Base-by-base conservation (phyloP, 768 basidiomycete species). In the Collybia nuda region DNA sequence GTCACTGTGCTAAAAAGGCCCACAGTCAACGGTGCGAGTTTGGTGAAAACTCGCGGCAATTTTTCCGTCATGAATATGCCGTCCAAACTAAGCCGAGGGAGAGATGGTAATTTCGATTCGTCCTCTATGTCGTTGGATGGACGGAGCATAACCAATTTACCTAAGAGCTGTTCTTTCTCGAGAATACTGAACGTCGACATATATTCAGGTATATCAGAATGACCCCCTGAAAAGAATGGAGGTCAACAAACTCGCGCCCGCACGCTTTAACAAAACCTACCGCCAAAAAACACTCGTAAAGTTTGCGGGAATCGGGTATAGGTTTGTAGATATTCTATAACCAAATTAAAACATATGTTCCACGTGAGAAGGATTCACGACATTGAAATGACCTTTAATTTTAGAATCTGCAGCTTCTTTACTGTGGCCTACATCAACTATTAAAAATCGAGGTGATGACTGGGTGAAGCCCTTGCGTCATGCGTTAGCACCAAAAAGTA, bases 271-370 rank as follows among this genome's bases (percentile, higher is more conserved):
- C 17, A 17, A n/a, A 18, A 59, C 75, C 62, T 58, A 85, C 88
- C 86, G 48, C 80, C 84, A 63, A 90, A 78, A 67, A 89, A 90
- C 24, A 91, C 70, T 44, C 82, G 80, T 37, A 86, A 68, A 6
- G 87, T 90, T 62, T 90, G 88, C 8, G 88, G 85, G 60, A 90
- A 84, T 53, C 81, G 78, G 43, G 78, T 74, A 64, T 80, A 89
- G 12, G 84, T 85, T 63, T 85, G 78, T 40, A 91, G 67, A 64
- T 86, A 84, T 65, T 88, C 88, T 89, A 52, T 17, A 50, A 29
- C 26, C 24, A 40, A 43, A 48, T n/a, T 0, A 40, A 19, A 36
- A 22, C 43, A 39, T 38, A 22, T 47, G 38, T 22, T 18, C 19
- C 35, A 24, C 38, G 39, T 11, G 46, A 9, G 12, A 43, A n/a